Conservation (phyloP, 2,329 filamentous ascomycete genomes). For the Ophiostoma sp. region DNA sequence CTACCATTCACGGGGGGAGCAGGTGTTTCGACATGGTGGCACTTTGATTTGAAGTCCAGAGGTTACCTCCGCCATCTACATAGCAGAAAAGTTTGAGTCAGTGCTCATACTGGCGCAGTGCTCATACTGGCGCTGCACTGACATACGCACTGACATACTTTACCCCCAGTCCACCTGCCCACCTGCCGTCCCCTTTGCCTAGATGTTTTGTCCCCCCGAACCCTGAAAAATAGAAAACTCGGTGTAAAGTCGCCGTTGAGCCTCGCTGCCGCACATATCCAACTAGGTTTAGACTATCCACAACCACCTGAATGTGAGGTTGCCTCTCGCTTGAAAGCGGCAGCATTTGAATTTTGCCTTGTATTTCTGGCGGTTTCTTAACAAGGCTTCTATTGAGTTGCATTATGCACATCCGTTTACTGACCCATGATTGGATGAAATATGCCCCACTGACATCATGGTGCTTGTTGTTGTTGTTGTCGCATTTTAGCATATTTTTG, state of each 20-base stretch:
- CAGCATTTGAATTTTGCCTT: neutral
- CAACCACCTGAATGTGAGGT: neutral
- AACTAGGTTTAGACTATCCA: neutral
- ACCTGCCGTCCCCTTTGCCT: neutral
- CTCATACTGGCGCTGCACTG: too few relatives aligned
- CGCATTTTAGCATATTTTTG: too few relatives aligned
- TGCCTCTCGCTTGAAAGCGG: neutral
- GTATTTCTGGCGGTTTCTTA: neutral
- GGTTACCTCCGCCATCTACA: too few relatives aligned
- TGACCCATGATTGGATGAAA: neutral
- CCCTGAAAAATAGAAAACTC: neutral
- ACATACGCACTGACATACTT: too few relatives aligned
- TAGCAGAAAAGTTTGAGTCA: too few relatives aligned
- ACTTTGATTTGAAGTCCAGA: too few relatives aligned
- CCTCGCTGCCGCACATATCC: neutral
- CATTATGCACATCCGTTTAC: neutral
- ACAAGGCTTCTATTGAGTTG: slow-evolving; percentile 5
- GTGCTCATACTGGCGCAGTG: too few relatives aligned
- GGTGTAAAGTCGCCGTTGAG: neutral
- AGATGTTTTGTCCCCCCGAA: neutral
- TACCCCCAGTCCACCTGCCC: too few relatives aligned
- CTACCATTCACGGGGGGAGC: too few relatives aligned
- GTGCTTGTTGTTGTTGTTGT: too few relatives aligned
- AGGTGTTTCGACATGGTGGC: too few relatives aligned
- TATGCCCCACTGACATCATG: slow-evolving; percentile 8